These are phyloP conservation scores for Asclepias syriaca DNA, from an alignment of 257 asterid species.

Conservation along the genomic window DNA sequence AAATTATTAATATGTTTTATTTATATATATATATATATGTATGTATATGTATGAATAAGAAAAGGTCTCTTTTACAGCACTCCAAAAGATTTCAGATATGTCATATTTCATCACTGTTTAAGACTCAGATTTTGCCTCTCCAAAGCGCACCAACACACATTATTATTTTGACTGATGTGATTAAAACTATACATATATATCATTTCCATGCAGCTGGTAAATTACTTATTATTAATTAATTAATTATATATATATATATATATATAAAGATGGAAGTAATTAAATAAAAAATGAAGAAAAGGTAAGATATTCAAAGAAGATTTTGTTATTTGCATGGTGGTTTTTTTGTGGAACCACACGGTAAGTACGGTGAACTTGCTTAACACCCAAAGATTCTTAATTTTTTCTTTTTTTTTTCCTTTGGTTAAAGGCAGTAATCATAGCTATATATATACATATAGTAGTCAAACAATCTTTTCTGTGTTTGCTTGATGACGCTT, in stretches of 20 bases:
- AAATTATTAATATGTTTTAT: no score
- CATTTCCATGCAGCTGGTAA: conserved; percentile 23
- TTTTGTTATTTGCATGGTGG: conserved; percentile 24
- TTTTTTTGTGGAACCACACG: conserved; percentile 27
- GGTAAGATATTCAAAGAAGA: conserved; percentile 3
- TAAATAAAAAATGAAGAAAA: no score
- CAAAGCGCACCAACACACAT: conserved; percentile 13
- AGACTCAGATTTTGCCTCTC: conserved; percentile 20
- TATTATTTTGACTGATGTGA: conserved; percentile 36
- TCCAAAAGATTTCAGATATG: conserved; percentile 24
- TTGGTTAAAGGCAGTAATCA: conserved; percentile 34
- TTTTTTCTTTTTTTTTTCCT: not conserved
- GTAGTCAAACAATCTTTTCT: conserved; percentile 45
- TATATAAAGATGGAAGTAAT: not conserved
- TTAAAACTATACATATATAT: conserved; percentile 27
- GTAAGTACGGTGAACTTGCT: conserved; percentile 31
- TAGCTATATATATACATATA: conserved; percentile 18
- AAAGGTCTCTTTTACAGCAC: conserved; percentile 33
- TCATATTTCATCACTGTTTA: conserved; percentile 24
- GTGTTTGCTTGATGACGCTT: conserved; percentile 38
- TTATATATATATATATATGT: no score
- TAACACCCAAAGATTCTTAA: conserved; percentile 18
- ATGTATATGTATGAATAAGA: not conserved
- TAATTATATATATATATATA: not conserved
- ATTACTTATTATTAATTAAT: conserved; percentile 11